phyloP scores from a whole-genome alignment of 2,329 filamentous ascomycete species.

The Aspergillus alliaceus region DNA sequence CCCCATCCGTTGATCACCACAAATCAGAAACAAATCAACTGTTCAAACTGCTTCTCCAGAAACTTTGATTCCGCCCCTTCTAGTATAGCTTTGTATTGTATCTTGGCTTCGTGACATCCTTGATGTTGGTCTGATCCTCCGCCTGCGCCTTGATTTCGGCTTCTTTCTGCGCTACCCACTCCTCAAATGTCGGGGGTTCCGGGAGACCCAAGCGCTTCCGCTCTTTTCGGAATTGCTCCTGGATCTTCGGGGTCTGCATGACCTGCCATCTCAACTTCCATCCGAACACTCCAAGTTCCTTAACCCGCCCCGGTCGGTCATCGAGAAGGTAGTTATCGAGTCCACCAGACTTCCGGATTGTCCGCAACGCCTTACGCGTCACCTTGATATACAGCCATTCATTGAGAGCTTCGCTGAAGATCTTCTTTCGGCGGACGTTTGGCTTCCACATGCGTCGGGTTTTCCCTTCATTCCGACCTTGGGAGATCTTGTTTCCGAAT shows the following conservation, averaged over 20 bases:
- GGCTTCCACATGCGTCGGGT: conserved; percentile 51
- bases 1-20: conserved; percentile 8
- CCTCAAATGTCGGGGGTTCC: conserved; percentile 45
- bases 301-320: conserved; percentile 72
- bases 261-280: conserved; percentile 89
- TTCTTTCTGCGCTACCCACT: conserved; percentile 46
- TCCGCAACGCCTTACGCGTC: conserved; percentile 46
- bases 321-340: conserved; percentile 90
- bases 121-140: conserved; percentile 34
- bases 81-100: conserved; percentile 31
- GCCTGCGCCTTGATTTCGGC: conserved; percentile 40
- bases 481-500: conserved; percentile 53
- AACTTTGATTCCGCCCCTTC: conserved; percentile 5
- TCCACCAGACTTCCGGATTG: conserved; percentile 80
- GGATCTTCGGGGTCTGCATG: conserved; percentile 73
- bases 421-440: conserved; percentile 49
- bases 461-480: conserved; percentile 50
- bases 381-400: conserved; percentile 47
- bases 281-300: conserved; percentile 83
- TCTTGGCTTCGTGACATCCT: conserved; percentile 31
- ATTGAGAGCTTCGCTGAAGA: conserved; percentile 46
- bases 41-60: not conserved
- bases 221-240: conserved; percentile 65
- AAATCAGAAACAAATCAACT: conserved; percentile 7
- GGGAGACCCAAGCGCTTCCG: conserved; percentile 66